Evolutionary conservation across 2,329 filamentous ascomycete genomes (phyloP).

Genomic region (Dactylellina parvicollis): DNA sequence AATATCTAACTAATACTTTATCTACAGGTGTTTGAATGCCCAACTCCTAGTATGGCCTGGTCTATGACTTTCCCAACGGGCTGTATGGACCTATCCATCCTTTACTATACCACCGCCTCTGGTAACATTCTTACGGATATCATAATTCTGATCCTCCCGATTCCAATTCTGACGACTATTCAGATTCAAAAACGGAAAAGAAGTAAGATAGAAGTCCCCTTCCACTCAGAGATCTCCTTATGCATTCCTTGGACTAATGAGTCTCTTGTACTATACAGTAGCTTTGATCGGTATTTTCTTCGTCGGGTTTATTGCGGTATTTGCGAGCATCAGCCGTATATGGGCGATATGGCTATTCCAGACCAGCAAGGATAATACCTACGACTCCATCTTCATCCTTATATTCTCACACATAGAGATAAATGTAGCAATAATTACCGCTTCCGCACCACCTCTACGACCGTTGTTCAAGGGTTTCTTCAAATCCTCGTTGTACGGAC

Average conservation of each 20-base stretch:
- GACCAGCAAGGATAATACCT: conserved; percentile 45
- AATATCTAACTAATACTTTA: not conserved
- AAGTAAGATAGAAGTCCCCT: conserved; percentile 17
- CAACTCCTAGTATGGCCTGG: conserved; percentile 56
- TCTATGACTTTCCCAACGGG: conserved; percentile 55
- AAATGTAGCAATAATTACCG: conserved; percentile 63
- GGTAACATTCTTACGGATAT: conserved; percentile 65
- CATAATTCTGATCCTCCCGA: conserved; percentile 64
- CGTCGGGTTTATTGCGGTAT: conserved; percentile 56
- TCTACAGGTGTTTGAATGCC: conserved; percentile 58
- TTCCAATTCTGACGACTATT: conserved; percentile 65
- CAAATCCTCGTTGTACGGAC: conserved; percentile 18
- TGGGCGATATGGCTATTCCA: conserved; percentile 57
- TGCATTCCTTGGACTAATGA: not conserved
- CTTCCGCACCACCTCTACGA: conserved; percentile 62
- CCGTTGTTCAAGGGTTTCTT: conserved; percentile 59
- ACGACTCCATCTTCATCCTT: conserved; percentile 56
- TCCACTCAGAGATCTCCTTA: not conserved
- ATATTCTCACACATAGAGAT: conserved; percentile 60
- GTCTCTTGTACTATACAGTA: not conserved
- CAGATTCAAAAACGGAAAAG: conserved; percentile 63
- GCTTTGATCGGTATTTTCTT: conserved; percentile 55
- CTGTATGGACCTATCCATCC: conserved; percentile 61
- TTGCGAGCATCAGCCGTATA: conserved; percentile 57
- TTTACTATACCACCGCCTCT: conserved; percentile 62